Percentiles rank a stretch among this genome's conserved stretches.
Evolutionary conservation across 2,329 filamentous ascomycete species (phyloP).

Genomic region (Fusarium xyrophilum): DNA sequence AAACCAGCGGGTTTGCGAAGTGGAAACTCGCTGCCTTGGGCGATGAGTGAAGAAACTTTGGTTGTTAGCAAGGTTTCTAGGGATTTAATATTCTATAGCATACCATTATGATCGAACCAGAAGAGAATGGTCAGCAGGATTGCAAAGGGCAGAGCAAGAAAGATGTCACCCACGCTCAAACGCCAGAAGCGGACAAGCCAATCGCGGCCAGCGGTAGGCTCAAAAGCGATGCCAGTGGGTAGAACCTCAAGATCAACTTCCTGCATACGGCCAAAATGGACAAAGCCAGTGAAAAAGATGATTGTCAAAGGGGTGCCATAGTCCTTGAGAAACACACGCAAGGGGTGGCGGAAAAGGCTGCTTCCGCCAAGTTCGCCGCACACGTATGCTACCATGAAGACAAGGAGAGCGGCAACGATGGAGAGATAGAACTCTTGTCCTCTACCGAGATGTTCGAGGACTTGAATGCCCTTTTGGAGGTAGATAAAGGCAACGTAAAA

Average conservation of each 20-base stretch:
- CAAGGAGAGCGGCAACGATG: constrained; percentile 76
- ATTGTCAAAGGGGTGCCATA: constrained; percentile 85
- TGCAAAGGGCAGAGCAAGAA: constrained; percentile 87
- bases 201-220: constrained; percentile 72
- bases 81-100: constrained; percentile 23
- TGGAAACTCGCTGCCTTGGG: constrained; percentile 83
- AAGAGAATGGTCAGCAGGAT: constrained; percentile 83
- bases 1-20: constrained; percentile 82
- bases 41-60: constrained; percentile 76
- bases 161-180: constrained; percentile 73
- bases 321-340: constrained; percentile 85
- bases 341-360: constrained; percentile 74
- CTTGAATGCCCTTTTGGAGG: constrained; percentile 88
- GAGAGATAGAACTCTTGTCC: constrained; percentile 77
- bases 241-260: constrained; percentile 72
- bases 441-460: constrained; percentile 76
- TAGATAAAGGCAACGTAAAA: constrained; percentile 95
- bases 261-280: constrained; percentile 85
- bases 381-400: constrained; percentile 77
- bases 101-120: constrained; percentile 89
- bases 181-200: constrained; percentile 89
- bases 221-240: constrained; percentile 79
- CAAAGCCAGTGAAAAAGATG: constrained; percentile 89
- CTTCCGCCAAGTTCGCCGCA: constrained; percentile 75
- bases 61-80: not conserved